Conservation (phyloP, 2,329 filamentous ascomycete species). For the Colletotrichum horii region DNA sequence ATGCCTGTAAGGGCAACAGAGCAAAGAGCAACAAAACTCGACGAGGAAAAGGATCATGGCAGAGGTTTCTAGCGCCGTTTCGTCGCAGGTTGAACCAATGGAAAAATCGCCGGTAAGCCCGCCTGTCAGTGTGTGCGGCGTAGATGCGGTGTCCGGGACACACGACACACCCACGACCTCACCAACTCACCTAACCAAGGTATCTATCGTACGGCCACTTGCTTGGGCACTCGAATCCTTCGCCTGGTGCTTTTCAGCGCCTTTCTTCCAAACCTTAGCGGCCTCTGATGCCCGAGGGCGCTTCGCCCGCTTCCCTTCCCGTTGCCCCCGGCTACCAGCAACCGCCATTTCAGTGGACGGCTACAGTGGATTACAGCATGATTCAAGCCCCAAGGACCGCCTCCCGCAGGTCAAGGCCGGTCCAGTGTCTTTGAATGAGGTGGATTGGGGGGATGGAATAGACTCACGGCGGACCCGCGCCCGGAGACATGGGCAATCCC, state of each 20-base stretch:
- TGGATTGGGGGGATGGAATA: background rate
- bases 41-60: background rate
- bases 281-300: background rate
- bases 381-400: background rate
- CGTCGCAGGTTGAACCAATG: constrained; percentile 2
- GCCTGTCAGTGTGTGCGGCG: background rate
- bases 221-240: background rate
- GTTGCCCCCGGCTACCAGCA: background rate
- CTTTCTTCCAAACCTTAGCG: background rate
- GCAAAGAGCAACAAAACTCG: background rate
- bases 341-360: background rate
- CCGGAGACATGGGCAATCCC: background rate
- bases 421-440: background rate
- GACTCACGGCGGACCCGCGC: background rate
- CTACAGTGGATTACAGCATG: background rate
- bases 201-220: background rate
- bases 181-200: background rate
- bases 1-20: background rate
- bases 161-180: background rate
- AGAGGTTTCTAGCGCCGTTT: background rate
- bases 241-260: background rate
- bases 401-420: background rate
- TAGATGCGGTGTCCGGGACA: background rate
- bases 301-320: background rate
- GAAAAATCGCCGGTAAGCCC: constrained; percentile 1